Percentiles rank a stretch among this genome's conserved stretches.
Conservation (phyloP, 129 eudicot species). For the Solidago caesia region DNA sequence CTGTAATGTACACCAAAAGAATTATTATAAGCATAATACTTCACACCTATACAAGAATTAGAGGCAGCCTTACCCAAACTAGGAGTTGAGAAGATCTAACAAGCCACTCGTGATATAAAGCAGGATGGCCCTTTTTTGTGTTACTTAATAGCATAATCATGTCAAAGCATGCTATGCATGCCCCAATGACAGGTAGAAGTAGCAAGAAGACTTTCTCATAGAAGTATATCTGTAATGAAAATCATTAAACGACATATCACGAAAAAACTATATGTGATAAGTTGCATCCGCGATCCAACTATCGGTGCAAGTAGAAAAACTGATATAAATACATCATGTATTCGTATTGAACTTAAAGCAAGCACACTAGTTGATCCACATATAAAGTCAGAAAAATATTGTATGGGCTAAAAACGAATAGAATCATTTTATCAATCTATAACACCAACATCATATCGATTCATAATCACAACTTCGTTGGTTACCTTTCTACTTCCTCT, state of each 20-base stretch:
- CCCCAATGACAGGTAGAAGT: conserved; percentile 57
- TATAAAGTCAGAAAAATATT: too few relatives aligned
- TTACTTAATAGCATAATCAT: conserved; percentile 41
- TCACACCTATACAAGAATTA: neutral
- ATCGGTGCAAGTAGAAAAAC: neutral
- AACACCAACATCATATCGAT: too few relatives aligned
- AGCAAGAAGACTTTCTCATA: conserved; percentile 46
- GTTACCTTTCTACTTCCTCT: conserved; percentile 51
- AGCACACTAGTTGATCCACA: neutral
- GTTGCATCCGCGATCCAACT: conserved; percentile 2
- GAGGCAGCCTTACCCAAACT: conserved; percentile 58
- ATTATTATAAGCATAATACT: neutral
- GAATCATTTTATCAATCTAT: too few relatives aligned
- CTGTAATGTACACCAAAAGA: conserved; percentile 37
- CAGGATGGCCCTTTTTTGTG: conserved; percentile 32
- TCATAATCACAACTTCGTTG: too few relatives aligned
- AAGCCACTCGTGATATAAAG: conserved; percentile 64
- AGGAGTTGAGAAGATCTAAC: conserved; percentile 51
- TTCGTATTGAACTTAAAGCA: neutral
- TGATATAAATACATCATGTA: neutral
- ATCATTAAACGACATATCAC: conserved; percentile 12
- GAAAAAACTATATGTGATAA: neutral
- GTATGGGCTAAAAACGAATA: too few relatives aligned
- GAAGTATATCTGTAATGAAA: conserved; percentile 41
- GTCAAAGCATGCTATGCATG: conserved; percentile 52